Base-by-base conservation (phyloP, 2,329 filamentous ascomycete genomes). In the Pseudogymnoascus sp. region DNA sequence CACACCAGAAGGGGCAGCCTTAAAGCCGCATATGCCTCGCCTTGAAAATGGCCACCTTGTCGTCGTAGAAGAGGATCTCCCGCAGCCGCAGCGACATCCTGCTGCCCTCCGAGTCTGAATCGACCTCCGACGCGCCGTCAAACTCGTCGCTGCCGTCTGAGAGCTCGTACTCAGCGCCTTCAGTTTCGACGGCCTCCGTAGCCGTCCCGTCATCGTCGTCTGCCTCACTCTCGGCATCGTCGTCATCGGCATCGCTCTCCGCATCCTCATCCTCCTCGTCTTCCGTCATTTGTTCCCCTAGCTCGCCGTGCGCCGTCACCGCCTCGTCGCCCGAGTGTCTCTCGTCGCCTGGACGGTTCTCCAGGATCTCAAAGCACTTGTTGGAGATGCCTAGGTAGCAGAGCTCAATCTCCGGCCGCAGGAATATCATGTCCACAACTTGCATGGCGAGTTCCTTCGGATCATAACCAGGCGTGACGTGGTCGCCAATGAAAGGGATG, bases 51-150 rank as follows among this genome's bases (percentile, higher is more conserved):
- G 88, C 86, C 61, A 91, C 85, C 75, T 91, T 90, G 72, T 93
- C 90, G 72, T 93, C 90, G 70, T 91, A 93, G 74, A 91, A 93
- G 66, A 93, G 75, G 66, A 95, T 93, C 78, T 93, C 89, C 65
- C 89, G 80, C 67, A 93, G 77, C 62, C 85, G 81, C 65, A 93
- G 80, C 69, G 81, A 77, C 31, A 75, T 71, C 61, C 73, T 75
- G 40, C 77, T 74, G 14, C 69, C 68, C 22, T 68, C 70, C 37
- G 79, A 76, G 5, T 78, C 77, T 19, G 81, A 81, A 43, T 43
- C 40, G 10, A 43, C 40, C 40, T 43, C 40, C 14, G 40, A 43
- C 2, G 19, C 40, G 37, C 81, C 79, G 66, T 78, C 72, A 59
- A 80, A 79, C 4, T 79, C 81, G 65, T 84, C 82, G 12, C 76